A percentile compares a stretch with the other conserved stretches of the same genome.
Evolutionary conservation across 805 yeast genomes (phyloP).

Genomic region (Starmerella cellae): DNA sequence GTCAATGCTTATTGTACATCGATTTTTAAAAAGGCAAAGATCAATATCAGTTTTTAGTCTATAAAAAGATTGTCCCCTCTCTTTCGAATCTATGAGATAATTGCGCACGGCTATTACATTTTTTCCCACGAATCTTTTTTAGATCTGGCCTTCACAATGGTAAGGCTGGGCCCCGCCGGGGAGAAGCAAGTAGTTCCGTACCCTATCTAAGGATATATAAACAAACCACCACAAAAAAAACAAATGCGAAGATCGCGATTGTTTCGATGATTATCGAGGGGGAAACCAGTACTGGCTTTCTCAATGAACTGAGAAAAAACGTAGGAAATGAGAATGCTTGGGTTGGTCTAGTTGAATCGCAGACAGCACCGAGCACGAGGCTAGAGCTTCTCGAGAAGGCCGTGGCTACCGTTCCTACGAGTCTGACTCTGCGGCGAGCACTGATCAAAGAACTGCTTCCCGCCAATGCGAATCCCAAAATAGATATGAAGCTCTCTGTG

Average conservation of each 20-base stretch:
- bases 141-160: too few species aligned
- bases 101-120: too few species aligned
- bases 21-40: too few species aligned
- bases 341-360: conserved; percentile 7
- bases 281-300: conserved; percentile 3
- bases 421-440: not conserved
- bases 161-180: too few species aligned
- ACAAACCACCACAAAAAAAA: not conserved
- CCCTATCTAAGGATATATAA: not conserved
- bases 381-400: conserved; percentile 6
- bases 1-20: too few species aligned
- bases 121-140: too few species aligned
- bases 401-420: conserved; percentile 12
- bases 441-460: conserved; percentile 6
- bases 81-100: too few species aligned
- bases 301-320: conserved; percentile 3
- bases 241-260: not conserved
- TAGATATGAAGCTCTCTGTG: not conserved
- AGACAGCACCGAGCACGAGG: conserved; percentile 2
- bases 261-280: conserved; percentile 5
- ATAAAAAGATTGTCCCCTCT: too few species aligned
- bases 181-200: not conserved
- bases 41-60: too few species aligned
- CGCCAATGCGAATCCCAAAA: not conserved
- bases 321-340: conserved; percentile 5